Evolutionary conservation across 2,329 filamentous ascomycete species (phyloP).

Genomic region (Colletotrichum gloeosporioides): DNA sequence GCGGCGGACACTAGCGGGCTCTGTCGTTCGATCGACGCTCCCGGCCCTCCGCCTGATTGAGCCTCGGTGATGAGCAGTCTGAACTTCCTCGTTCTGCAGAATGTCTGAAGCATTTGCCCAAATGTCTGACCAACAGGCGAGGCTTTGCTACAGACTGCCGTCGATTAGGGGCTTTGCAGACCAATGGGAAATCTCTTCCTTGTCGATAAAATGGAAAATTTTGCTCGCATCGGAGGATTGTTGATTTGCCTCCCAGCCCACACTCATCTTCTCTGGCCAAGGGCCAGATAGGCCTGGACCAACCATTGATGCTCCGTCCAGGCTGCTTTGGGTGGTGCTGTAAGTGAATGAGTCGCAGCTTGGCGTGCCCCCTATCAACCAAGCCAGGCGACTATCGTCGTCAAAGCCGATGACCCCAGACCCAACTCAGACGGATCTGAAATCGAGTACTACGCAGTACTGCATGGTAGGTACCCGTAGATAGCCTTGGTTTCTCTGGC

Average conservation of each 20-base stretch:
- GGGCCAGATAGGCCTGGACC: background rate
- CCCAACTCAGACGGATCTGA: background rate
- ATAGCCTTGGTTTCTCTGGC: background rate
- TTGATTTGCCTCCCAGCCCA: background rate
- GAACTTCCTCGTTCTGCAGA: background rate
- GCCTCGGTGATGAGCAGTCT: background rate
- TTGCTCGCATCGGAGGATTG: background rate
- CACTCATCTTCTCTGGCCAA: background rate
- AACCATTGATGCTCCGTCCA: background rate
- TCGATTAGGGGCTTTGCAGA: background rate
- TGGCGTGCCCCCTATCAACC: background rate
- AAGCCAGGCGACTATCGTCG: background rate
- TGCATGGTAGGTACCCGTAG: background rate
- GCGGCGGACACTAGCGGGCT: background rate
- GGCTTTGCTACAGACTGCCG: background rate
- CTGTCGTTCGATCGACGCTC: background rate
- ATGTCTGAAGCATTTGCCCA: background rate
- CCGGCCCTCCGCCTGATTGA: background rate
- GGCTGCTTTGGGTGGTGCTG: background rate
- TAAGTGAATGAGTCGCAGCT: background rate
- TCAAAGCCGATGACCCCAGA: background rate
- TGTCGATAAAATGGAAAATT: background rate
- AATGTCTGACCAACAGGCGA: background rate
- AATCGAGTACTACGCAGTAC: background rate
- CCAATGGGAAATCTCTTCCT: background rate